Conservation (phyloP, 1,284 basidiomycete genomes). For the Takashimella tepidaria region DNA sequence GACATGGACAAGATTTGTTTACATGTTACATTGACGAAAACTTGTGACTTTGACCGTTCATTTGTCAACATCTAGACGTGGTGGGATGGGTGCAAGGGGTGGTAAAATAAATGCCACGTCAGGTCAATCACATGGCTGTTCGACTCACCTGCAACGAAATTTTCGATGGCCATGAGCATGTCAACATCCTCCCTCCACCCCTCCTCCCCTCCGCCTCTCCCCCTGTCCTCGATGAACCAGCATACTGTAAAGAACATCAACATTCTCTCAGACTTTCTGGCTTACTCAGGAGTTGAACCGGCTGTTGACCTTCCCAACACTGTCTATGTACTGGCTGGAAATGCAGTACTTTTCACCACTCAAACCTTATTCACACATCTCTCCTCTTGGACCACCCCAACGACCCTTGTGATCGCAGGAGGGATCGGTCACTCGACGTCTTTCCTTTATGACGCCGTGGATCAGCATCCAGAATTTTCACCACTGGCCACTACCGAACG, state of each 20-base stretch:
- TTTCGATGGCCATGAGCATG: too few species aligned
- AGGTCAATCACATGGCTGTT: too few species aligned
- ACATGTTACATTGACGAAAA: too few species aligned
- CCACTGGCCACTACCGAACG: neutral
- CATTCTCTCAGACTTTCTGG: neutral
- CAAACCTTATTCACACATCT: neutral
- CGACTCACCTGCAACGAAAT: too few species aligned
- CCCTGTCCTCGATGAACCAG: neutral
- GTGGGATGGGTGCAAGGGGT: too few species aligned
- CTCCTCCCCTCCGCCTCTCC: too few species aligned
- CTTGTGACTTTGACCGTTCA: too few species aligned
- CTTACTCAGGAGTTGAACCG: neutral
- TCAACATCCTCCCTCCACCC: too few species aligned
- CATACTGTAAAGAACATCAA: neutral
- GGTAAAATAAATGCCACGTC: too few species aligned
- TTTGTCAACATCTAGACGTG: too few species aligned
- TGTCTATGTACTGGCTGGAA: neutral
- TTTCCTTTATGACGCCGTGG: neutral
- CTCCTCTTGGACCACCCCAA: neutral
- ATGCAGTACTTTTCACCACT: neutral
- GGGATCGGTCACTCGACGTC: neutral
- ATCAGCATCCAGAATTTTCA: neutral
- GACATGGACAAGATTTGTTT: too few species aligned
- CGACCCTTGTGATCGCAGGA: neutral
- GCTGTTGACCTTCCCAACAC: neutral